These are phyloP conservation scores for Xylaria sp. DNA, from an alignment of 2,329 filamentous ascomycete species.

Conservation along the genomic window DNA sequence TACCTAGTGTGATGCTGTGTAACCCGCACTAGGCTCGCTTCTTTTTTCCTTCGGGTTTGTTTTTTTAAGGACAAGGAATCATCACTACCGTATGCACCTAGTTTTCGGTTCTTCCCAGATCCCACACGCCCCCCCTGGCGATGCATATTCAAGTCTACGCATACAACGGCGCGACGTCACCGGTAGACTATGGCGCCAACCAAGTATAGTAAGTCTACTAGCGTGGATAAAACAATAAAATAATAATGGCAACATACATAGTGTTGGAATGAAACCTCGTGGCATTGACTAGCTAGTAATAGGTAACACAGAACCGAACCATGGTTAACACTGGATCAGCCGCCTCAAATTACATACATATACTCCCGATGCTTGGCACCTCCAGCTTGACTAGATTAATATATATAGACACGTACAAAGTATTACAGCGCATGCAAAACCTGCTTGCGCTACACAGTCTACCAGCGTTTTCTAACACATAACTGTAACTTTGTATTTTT, in stretches of 20 bases:
- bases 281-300: slow-evolving; percentile 14
- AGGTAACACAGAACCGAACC: slow-evolving; percentile 30
- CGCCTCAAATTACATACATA: too few relatives aligned
- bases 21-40: slow-evolving; percentile 30
- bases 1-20: slow-evolving; percentile 29
- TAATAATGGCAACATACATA: slow-evolving; percentile 14
- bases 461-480: too few relatives aligned
- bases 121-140: neutral
- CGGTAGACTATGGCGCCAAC: too few relatives aligned
- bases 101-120: slow-evolving; percentile 3
- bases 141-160: neutral
- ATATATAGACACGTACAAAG: neutral
- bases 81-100: slow-evolving; percentile 10
- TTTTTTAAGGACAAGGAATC: too few relatives aligned
- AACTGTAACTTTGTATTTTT: neutral
- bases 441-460: too few relatives aligned
- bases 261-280: slow-evolving; percentile 34
- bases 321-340: slow-evolving; percentile 21
- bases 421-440: neutral
- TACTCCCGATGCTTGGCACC: slow-evolving; percentile 4
- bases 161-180: slow-evolving; percentile 9
- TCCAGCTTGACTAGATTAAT: neutral
- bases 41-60: too few relatives aligned
- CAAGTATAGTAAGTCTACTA: too few relatives aligned
- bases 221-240: neutral